Conservation (phyloP, 2,329 filamentous ascomycete species). For the Dactylellina sp. region DNA sequence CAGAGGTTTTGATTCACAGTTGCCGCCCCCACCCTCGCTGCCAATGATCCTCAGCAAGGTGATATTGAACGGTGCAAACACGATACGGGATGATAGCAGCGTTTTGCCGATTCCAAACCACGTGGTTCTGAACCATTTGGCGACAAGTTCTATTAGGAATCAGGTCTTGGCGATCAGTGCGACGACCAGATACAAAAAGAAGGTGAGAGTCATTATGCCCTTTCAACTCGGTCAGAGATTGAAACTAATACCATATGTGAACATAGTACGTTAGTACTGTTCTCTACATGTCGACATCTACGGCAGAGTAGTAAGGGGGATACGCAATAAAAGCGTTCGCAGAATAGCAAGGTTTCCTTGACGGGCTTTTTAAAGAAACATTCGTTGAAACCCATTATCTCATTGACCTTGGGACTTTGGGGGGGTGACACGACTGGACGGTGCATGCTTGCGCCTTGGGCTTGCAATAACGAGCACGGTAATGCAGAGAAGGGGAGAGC, state of each 20-base stretch:
- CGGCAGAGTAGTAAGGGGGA: constrained; percentile 36
- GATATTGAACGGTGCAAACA: constrained; percentile 88
- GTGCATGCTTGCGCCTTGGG: not conserved
- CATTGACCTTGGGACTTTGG: not conserved
- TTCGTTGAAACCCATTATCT: not conserved
- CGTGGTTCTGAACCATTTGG: constrained; percentile 93
- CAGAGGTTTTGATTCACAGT: constrained; percentile 41
- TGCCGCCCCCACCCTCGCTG: constrained; percentile 81
- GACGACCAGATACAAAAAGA: constrained; percentile 96
- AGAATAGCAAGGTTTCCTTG: constrained; percentile 4
- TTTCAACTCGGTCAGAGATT: no score
- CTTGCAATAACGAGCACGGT: not conserved
- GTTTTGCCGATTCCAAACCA: constrained; percentile 97
- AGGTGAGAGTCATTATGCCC: constrained; percentile 69
- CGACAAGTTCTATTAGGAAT: constrained; percentile 97
- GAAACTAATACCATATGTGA: constrained; percentile 57
- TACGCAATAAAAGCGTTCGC: constrained; percentile 64
- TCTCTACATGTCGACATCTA: constrained; percentile 83
- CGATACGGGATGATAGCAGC: constrained; percentile 98
- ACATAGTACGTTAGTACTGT: constrained; percentile 93
- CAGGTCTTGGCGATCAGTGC: constrained; percentile 94
- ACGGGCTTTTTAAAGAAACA: not conserved
- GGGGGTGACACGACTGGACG: no score
- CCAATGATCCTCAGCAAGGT: constrained; percentile 94
- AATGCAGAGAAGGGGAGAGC: not conserved